Evolutionary conservation across 2,329 filamentous ascomycete species (phyloP), one percentile per base, ranked within the genome.

Genomic region (Aschersonia sp.): DNA sequence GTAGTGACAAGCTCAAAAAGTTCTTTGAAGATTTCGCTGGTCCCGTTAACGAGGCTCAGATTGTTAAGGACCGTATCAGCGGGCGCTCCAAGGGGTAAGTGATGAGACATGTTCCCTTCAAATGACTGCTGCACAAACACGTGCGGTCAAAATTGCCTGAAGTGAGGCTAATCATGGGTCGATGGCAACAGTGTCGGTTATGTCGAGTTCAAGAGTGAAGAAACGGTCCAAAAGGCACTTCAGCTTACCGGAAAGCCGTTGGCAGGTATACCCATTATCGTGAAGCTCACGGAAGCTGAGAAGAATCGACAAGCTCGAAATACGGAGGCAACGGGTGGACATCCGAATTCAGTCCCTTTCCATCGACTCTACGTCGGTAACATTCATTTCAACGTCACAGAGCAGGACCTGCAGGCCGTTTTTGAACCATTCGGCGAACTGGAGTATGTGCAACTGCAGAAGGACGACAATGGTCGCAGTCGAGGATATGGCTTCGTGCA

Each of bases 341-440:
- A 87, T 56, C 82, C 84, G 51, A 89, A 89, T 63, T 84, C 86
- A 52, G 84, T 94, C 51, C 92, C 92, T 30, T 97, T 97, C 73
- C 92, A 98, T 69, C 86, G 94, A 57, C 84, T 98, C 51, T 98
- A 97, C 66, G 91, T 98, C 57, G 92, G 92, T 67, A 98, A 98
- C 65, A 97, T 98, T 58, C 92, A 98, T 72, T 98, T 98, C 77
- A 96, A 89, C 65, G 94, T 98, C 64, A 96, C 89, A 62, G 92
- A 98, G 69, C 82, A 84, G 65, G 94, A 98, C 68, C 74, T 98
- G 55, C 84, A 91, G 73, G 89, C 91, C 63, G 89, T 98, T 52
- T 98, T 98, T 66, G 88, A 94, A 69, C 91, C 92, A 1, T 98
- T 96, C 67, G 92, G 92, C 58, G 89, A 95, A 70, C 82, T 98